phyloP scores from a whole-genome alignment of 2,329 filamentous ascomycete species.

The Aspergillus costaricaensis region DNA sequence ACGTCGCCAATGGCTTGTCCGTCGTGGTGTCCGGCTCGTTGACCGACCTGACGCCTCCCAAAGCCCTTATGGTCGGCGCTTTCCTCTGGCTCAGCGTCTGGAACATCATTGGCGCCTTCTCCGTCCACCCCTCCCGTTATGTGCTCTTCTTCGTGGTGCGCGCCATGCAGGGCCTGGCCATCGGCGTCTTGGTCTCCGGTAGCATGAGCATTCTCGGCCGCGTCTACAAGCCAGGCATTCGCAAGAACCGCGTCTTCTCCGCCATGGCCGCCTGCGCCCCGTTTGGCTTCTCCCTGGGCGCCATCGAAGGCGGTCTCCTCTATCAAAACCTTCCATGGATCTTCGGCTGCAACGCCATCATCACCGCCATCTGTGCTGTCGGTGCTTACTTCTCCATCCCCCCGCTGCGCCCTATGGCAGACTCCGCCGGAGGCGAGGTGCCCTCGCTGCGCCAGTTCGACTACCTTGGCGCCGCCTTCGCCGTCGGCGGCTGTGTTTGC shows the following conservation, averaged over 20 bases:
- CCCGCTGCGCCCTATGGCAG: constrained; percentile 34
- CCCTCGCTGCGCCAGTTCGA: constrained; percentile 36
- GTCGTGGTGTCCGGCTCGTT: constrained; percentile 44
- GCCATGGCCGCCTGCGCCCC: constrained; percentile 53
- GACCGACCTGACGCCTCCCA: constrained; percentile 45
- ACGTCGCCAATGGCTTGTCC: constrained; percentile 46
- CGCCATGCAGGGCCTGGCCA: constrained; percentile 51
- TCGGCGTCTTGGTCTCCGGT: constrained; percentile 53
- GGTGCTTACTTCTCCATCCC: constrained; percentile 47
- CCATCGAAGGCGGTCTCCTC: constrained; percentile 46
- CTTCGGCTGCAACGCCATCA: constrained; percentile 47
- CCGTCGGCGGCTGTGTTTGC: constrained; percentile 54
- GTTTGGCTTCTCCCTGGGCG: constrained; percentile 47
- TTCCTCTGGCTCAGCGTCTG: constrained; percentile 47
- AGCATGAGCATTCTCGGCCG: constrained; percentile 51
- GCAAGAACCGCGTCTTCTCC: constrained; percentile 53
- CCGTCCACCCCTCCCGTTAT: constrained; percentile 37
- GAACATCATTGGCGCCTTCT: constrained; percentile 43
- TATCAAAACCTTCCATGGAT: constrained; percentile 46
- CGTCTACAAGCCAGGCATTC: constrained; percentile 47
- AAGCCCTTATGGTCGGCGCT: constrained; percentile 45
- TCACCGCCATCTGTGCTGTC: constrained; percentile 38
- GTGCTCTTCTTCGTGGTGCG: constrained; percentile 42
- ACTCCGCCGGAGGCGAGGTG: constrained; percentile 30
- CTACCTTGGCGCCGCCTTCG: constrained; percentile 48